These are phyloP conservation scores for Penicillium daleae DNA, from an alignment of 495 filamentous ascomycete species.

Conservation along the genomic window DNA sequence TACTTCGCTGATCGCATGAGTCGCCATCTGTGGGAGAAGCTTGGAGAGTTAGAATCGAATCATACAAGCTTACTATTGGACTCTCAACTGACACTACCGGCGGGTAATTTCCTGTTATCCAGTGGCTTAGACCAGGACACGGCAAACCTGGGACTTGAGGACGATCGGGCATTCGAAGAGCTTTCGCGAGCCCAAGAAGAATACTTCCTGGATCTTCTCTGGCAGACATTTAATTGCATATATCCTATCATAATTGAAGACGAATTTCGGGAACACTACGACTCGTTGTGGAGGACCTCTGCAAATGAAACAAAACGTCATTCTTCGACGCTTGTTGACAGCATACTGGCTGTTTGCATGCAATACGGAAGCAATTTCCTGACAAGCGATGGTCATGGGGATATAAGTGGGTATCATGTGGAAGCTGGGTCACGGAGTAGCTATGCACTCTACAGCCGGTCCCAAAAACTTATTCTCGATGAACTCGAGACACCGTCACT, in stretches of 20 bases:
- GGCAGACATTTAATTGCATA: background rate
- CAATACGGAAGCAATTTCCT: background rate
- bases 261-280: background rate
- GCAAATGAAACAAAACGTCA: background rate
- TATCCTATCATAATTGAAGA: background rate
- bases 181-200: background rate
- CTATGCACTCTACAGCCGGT: background rate
- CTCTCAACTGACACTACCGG: background rate
- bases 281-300: background rate
- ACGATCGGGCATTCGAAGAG: background rate
- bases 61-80: background rate
- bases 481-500: background rate
- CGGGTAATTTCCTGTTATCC: background rate
- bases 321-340: background rate
- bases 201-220: background rate
- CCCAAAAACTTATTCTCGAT: background rate
- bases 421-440: background rate
- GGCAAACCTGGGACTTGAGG: background rate
- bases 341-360: background rate
- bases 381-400: background rate
- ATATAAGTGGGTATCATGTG: background rate
- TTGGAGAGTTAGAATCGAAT: background rate
- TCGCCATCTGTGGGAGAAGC: background rate
- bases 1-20: slow-evolving; percentile 35
- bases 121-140: background rate